Evolutionary conservation across 176 grass and related monocot genomes (phyloP).

Genomic region (Lolium rigidum): DNA sequence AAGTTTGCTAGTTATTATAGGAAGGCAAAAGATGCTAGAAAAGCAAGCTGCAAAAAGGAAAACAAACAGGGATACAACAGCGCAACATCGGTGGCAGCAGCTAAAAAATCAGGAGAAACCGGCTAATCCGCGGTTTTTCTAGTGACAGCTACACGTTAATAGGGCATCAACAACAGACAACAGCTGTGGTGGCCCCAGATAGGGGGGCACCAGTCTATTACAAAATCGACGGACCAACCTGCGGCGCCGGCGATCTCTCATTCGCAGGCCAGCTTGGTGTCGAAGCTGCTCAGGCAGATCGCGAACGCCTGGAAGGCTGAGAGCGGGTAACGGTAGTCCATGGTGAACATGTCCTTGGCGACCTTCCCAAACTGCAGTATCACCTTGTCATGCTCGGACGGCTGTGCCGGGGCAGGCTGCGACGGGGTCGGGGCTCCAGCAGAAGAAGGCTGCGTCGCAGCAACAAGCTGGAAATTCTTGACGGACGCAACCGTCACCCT

Average conservation of each 20-base stretch:
- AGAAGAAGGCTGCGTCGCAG: constrained; percentile 46
- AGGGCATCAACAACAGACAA: constrained; percentile 47
- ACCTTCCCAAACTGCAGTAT: constrained; percentile 86
- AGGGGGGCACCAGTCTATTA: constrained; percentile 34
- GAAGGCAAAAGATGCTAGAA: constrained; percentile 32
- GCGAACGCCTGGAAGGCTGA: constrained; percentile 87
- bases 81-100: constrained; percentile 21
- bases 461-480: constrained; percentile 93
- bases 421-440: constrained; percentile 43
- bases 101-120: constrained; percentile 41
- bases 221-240: constrained; percentile 11
- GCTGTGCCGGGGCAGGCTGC: constrained; percentile 37
- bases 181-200: constrained; percentile 37
- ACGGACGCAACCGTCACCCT: constrained; percentile 82
- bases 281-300: constrained; percentile 85
- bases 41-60: constrained; percentile 45
- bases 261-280: constrained; percentile 86
- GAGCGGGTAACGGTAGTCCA: constrained; percentile 79
- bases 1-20: constrained; percentile 50
- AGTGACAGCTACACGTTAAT: constrained; percentile 52
- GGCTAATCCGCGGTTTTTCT: constrained; percentile 42
- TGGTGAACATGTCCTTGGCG: constrained; percentile 83
- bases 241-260: constrained; percentile 34
- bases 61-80: constrained; percentile 26
- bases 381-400: constrained; percentile 66